These are phyloP conservation scores for Pleurotus cornucopiae DNA, from an alignment of 768 basidiomycete species.

Conservation along the genomic window DNA sequence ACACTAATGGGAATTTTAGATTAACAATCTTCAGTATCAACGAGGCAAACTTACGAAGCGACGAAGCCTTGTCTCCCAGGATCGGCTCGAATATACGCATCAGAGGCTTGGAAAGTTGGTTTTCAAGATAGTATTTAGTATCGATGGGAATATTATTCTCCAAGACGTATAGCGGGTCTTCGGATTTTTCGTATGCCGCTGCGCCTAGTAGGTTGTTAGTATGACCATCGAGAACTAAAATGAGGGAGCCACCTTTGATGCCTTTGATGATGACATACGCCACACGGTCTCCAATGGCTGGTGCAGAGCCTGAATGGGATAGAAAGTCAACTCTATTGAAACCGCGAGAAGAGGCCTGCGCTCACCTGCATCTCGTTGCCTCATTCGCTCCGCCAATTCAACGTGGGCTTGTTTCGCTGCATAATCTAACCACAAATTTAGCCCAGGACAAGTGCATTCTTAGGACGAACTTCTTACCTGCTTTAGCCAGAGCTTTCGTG, in stretches of 20 bases:
- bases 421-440: conserved; percentile 56
- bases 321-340: not conserved
- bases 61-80: conserved; percentile 85
- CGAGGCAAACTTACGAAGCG: conserved; percentile 56
- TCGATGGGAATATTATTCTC: conserved; percentile 99
- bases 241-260: conserved; percentile 64
- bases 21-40: conserved; percentile 4
- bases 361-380: conserved; percentile 85
- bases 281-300: conserved; percentile 96
- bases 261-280: conserved; percentile 99
- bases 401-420: conserved; percentile 94
- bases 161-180: conserved; percentile 94
- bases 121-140: conserved; percentile 96
- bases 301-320: conserved; percentile 72
- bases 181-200: conserved; percentile 97
- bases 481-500: conserved; percentile 92
- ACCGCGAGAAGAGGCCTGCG: not conserved
- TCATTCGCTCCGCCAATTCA: conserved; percentile 94
- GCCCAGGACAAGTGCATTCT: not conserved
- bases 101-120: conserved; percentile 94
- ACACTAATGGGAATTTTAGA: conserved; percentile 47
- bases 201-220: conserved; percentile 55
- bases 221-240: not conserved
- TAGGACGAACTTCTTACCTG: conserved; percentile 39
- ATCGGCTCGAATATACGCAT: conserved; percentile 99